phyloP scores from a whole-genome alignment of 2,329 filamentous ascomycete genomes.

The Fusarium denticulatum region DNA sequence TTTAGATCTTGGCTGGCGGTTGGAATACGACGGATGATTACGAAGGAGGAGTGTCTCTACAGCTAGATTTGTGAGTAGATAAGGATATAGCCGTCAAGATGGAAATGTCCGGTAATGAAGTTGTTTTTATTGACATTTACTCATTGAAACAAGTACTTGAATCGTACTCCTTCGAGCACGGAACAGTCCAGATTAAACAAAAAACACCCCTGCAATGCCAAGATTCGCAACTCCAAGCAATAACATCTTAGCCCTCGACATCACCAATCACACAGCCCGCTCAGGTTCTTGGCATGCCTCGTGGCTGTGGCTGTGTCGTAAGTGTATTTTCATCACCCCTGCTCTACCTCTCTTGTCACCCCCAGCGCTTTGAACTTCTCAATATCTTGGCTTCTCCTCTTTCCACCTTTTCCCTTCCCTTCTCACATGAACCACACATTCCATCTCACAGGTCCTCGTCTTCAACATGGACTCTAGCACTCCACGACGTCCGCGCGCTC shows the following conservation, averaged over 20 bases:
- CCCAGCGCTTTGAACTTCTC: neutral
- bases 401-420: neutral
- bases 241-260: neutral
- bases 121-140: too few relatives aligned
- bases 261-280: constrained; percentile 10
- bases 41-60: too few relatives aligned
- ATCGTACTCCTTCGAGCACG: too few relatives aligned
- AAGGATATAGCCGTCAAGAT: neutral
- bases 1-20: neutral
- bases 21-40: neutral
- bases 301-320: constrained; percentile 31
- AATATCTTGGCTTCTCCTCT: constrained; percentile 24
- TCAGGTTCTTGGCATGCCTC: constrained; percentile 12
- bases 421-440: neutral
- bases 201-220: neutral
- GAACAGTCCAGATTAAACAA: neutral
- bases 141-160: too few relatives aligned
- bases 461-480: constrained; percentile 24
- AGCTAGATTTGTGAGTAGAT: neutral
- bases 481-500: constrained; percentile 26
- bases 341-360: neutral
- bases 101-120: rapidly evolving
- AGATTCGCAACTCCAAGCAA: neutral
- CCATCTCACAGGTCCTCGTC: neutral
- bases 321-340: constrained; percentile 23